Evolutionary conservation across 345 rosid species (phyloP).

Genomic region (Salix arbutifolia): DNA sequence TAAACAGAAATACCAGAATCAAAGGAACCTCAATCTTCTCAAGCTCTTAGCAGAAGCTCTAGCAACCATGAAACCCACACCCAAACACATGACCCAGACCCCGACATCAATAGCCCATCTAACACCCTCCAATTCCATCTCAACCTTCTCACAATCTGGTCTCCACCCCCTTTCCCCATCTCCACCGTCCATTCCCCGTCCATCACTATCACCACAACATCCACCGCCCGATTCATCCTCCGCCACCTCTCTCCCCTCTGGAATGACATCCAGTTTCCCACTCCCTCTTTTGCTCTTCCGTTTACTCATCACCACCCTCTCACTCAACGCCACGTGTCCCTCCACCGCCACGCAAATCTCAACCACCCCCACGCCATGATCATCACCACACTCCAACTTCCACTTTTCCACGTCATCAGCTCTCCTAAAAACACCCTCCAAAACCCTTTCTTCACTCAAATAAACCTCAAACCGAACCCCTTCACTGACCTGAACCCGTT

Average conservation of each 20-base stretch:
- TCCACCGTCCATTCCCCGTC: conserved; percentile 15
- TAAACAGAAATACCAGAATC: background rate
- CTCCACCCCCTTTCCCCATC: conserved; percentile 12
- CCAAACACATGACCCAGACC: conserved; percentile 74
- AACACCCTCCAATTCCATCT: conserved; percentile 46
- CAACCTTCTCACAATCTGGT: conserved; percentile 32
- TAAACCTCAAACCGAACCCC: conserved; percentile 74
- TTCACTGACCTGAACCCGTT: conserved; percentile 47
- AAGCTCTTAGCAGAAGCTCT: conserved; percentile 55
- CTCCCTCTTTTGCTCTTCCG: conserved; percentile 20
- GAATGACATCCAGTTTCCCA: conserved; percentile 61
- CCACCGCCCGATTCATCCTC: conserved; percentile 30
- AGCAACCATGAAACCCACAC: conserved; percentile 68
- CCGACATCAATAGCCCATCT: conserved; percentile 85
- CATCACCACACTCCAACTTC: conserved; percentile 33
- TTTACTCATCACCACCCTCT: conserved; percentile 39
- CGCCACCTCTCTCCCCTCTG: conserved; percentile 54
- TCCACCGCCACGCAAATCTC: conserved; percentile 57
- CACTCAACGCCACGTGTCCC: conserved; percentile 45
- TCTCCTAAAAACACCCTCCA: conserved; percentile 56
- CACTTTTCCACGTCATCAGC: conserved; percentile 56
- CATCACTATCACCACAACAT: conserved; percentile 31
- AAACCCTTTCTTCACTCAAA: conserved; percentile 49
- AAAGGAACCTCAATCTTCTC: conserved; percentile 33
- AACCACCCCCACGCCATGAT: conserved; percentile 9